Base-by-base conservation (phyloP, 2,329 filamentous ascomycete species). In the Alternaria metachromatica region DNA sequence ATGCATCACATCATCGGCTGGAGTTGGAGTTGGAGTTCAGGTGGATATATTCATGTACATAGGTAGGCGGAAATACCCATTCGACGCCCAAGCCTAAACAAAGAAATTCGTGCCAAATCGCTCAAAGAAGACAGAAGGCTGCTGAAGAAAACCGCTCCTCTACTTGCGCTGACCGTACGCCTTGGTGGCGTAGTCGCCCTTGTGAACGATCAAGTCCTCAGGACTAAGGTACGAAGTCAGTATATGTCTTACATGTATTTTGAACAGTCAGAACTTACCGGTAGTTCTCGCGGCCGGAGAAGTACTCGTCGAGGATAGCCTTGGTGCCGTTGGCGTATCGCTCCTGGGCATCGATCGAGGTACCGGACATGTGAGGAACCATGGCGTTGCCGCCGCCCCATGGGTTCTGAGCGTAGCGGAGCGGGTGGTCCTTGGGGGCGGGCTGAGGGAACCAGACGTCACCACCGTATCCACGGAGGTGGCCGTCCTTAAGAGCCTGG, bases 391-490 rank as follows among this genome's bases (percentile, higher is more conserved):
- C 96, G 79, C 95, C 96, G 74, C 94, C 95, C 87, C 93, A 97
- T 80, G 92, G 92, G 88, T 95, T 96, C 88, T 94, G 91, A 81
- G 93, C 95, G 81, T 90, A 92, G 81, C 96, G 94, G 78, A 99
- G 92, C 64, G 90, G 89, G 87, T 99, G 96, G 80, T 97, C 94
- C 83, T 89, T 88, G 78, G 94, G 94, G 21, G 96, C 96, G 75
- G 96, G 96, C 87, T 99, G 96, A 68, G 94, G 94, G 93, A 94
- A 97, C 95, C 95, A 98, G 77, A 96, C 92, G 73, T 96, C 92
- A 78, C 92, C 92, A 70, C 86, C 93, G 85, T 96, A 96, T 72
- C 93, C 93, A 77, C 92, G 90, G 78, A 96, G 92, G 83, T 98
- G 94, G 77, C 96, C 96, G 33, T 87, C 88, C 87, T 95, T 93